Base-by-base conservation (phyloP, 2,329 filamentous ascomycete genomes). In the Trichoderma koningii region DNA sequence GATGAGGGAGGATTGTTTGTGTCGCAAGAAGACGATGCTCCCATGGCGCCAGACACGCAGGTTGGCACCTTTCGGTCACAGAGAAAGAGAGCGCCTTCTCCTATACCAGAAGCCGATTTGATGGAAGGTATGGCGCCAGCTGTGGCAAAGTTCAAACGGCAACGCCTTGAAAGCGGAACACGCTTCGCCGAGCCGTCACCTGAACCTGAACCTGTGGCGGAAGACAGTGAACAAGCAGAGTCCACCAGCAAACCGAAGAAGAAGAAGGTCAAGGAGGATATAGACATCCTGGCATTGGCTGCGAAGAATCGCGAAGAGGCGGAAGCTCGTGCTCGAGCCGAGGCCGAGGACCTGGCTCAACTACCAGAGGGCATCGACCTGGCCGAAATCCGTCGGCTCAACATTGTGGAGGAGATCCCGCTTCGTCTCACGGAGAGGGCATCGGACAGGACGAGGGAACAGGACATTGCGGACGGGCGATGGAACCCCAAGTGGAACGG, bases 401-500 rank as follows among this genome's bases (percentile, higher is more conserved):
- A 90, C 3, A 86, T 93, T 17, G 84, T 96, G 1, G 91, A 95
- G 72, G 85, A 89, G 68, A 91, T 96, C 77, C 83, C 89, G 9
- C 74, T 97, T 0, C 83, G 81, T 26, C 64, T 72, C 68, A 69
- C 72, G 71, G 72, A 71, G 59, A 67, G 71, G 63, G 65, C 69
- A 3, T 64, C 69, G 12, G 55, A 42, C 34, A 74, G 69, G 63
- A 76, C 70, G 67, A 69, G 71, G 67, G 85, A 88, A n/a, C 77
- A 81, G 64, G 82, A 85, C 21, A 75, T 82, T 51, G 80, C 78
- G 1, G 79, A 81, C 50, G 82, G 83, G 5, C 83, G 91, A 47
- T 97, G 94, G 93, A 86, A 97, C 69, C 87, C 92, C 0, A 83
- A 83, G 45, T 99, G 95, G 95, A 96, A 97, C 73, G 95, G 94